These are phyloP conservation scores for Lodderomyces beijingensis DNA, from an alignment of 1,139 yeast genomes.

Conservation along the genomic window DNA sequence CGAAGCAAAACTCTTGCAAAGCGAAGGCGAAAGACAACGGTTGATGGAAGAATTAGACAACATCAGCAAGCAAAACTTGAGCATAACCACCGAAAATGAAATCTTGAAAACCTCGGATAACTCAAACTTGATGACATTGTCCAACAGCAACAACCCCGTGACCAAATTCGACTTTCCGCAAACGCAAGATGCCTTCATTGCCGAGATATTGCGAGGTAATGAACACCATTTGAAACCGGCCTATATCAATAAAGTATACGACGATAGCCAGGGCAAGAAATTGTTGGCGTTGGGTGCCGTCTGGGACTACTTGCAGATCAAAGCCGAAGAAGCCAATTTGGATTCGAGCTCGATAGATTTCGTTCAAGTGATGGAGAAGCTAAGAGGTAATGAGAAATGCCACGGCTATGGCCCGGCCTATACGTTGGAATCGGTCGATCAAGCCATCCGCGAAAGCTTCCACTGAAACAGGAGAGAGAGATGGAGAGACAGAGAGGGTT, in stretches of 20 bases:
- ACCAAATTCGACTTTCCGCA: slow-evolving; percentile 33
- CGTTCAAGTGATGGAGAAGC: slow-evolving; percentile 48
- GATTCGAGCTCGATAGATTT: slow-evolving; percentile 52
- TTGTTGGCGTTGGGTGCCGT: slow-evolving; percentile 72
- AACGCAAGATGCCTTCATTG: slow-evolving; percentile 33
- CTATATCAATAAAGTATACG: slow-evolving; percentile 29
- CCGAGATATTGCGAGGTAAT: slow-evolving; percentile 24
- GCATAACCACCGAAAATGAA: slow-evolving; percentile 59
- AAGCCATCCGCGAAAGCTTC: slow-evolving; percentile 11
- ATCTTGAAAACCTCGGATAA: slow-evolving; percentile 20
- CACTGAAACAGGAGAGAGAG: too few relatives aligned
- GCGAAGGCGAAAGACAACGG: slow-evolving; percentile 55
- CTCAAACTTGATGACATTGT: not conserved
- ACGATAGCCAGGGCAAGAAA: slow-evolving; percentile 33
- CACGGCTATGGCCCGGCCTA: slow-evolving; percentile 87
- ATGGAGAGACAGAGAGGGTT: too few relatives aligned
- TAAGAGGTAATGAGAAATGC: slow-evolving; percentile 68
- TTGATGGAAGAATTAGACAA: slow-evolving; percentile 52
- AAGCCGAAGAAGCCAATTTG: slow-evolving; percentile 41
- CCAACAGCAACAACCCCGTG: not conserved
- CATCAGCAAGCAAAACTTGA: slow-evolving; percentile 49
- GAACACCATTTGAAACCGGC: slow-evolving; percentile 17
- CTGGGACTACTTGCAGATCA: slow-evolving; percentile 67
- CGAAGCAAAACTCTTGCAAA: slow-evolving; percentile 52
- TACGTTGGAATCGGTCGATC: slow-evolving; percentile 45